Evolutionary conservation across 2,329 filamentous ascomycete genomes (phyloP), one percentile per base, ranked within the genome.

Genomic region (Colletotrichum tropicale): DNA sequence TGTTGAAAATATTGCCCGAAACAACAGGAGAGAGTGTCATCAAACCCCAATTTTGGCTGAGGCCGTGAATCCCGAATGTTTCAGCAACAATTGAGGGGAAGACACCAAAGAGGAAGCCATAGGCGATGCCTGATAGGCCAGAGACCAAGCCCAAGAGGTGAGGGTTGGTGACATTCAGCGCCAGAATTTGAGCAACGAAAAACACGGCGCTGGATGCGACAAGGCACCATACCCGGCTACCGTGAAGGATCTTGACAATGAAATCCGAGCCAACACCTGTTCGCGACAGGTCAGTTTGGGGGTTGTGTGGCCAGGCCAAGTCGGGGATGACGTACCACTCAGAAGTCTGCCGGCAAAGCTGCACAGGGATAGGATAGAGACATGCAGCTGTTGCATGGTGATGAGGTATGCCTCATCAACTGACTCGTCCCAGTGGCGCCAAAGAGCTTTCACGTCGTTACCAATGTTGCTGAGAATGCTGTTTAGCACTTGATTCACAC

Each of bases 11-110:
- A 80, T 98, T 98, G 66, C 95, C 96, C 10, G 93, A 96, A 32
- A 98, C 85, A 4, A 98, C 95, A 0, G 96, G 96, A 4, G 95
- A 94, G 64, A 98, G 88, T 0, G 95, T 98, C 93, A 99, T 98
- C 80, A 94, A 94, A 16, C 97, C 97, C 96, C 97, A 99, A 81
- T 98, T 99, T 82, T 98, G 95, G 71, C 94, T 96, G 62, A 99
- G 88, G 2, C 96, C 96, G 76, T 93, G 91, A 30, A 98, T 94
- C 9, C 97, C 97, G 83, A 99, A 99, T 0, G 94, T 93, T 82
- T 98, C 96, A 8, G 96, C 95, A 12, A 95, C 91, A 21, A 98
- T 92, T 15, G 96, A 96, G 1, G 97, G 97, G 84, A 95, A 98
- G 24, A 98, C 96, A 38, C 97, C 97, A 79, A 98, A 98, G 1